Evolutionary conservation across 2,329 filamentous ascomycete genomes (phyloP), one percentile per base, ranked within the genome.

Genomic region (Huntiella abstrusa): DNA sequence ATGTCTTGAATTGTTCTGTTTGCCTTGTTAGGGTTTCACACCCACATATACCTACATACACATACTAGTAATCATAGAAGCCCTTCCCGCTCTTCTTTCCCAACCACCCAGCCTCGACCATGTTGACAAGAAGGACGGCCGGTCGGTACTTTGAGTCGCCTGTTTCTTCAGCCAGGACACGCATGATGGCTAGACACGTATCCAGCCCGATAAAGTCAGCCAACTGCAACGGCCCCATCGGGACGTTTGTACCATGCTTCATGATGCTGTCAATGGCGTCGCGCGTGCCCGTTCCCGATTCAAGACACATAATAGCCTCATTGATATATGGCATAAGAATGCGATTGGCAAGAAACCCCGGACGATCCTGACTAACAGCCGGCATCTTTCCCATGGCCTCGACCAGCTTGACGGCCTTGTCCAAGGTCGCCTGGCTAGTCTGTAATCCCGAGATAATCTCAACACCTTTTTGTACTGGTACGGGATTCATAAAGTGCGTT

Each of bases 281-380:
- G 54, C 83, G 80, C 52, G 75, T 73, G 13, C 91, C 91, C 0
- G 98, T 77, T 3, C 84, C 83, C 0, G 91, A 95, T 65, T 98
- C 91, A 11, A 98, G 69, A 62, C 91, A 98, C 53, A 94, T 88
- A 54, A 98, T 71, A 6, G 92, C 91, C 65, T 98, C 91, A 60
- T 98, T 98, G 67, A 98, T 95, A 60, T 98, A 98, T 0, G 91
- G 91, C 91, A 98, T 98, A 50, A 98, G 67, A 51, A 98, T 98
- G 7, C 91, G 73, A 62, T 98, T 98, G 32, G 91, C 91, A 17
- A 98, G 69, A 67, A 98, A 98, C 1, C 91, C 91, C 0, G 91
- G 91, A 0, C 83, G 77, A 62, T 98, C 91, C 12, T 83, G 83
- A 11, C 85, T 93, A 28, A 83, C 74, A 3, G 87, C 92, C 0